These are phyloP conservation scores for Alternaria novae-zelandiae DNA, from an alignment of 2,329 filamentous ascomycete species.

Conservation along the genomic window DNA sequence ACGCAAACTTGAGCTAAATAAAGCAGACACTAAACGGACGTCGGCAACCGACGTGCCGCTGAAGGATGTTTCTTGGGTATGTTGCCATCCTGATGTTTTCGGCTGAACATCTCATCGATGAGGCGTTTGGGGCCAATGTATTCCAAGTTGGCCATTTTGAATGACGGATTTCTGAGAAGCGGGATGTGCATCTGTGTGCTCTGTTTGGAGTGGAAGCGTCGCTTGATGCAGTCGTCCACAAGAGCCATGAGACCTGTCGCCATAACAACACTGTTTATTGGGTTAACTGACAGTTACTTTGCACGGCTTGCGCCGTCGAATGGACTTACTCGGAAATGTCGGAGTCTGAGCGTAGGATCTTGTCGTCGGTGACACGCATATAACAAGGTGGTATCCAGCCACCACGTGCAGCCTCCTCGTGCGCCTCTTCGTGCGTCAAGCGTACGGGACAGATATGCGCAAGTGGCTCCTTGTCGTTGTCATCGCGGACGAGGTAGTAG, in stretches of 20 bases:
- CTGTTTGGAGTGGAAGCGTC: conserved; percentile 69
- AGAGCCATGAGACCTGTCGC: conserved; percentile 88
- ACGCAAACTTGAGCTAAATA: conserved; percentile 16
- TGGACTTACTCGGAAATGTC: conserved; percentile 85
- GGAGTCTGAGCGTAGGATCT: conserved; percentile 70
- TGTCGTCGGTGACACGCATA: conserved; percentile 84
- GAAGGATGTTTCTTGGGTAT: conserved; percentile 35
- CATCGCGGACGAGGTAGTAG: conserved; percentile 78
- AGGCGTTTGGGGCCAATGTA: conserved; percentile 67
- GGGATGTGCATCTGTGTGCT: conserved; percentile 61
- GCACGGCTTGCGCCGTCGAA: neutral
- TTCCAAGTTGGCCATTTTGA: conserved; percentile 63
- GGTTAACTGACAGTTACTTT: conserved; percentile 21
- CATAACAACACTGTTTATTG: conserved; percentile 74
- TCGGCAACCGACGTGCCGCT: conserved; percentile 31
- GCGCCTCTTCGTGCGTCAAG: conserved; percentile 71
- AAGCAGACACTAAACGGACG: conserved; percentile 15
- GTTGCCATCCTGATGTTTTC: conserved; percentile 38
- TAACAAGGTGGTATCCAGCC: conserved; percentile 91
- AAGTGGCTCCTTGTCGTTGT: conserved; percentile 65
- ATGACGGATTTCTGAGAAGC: conserved; percentile 55
- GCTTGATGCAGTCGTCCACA: conserved; percentile 89
- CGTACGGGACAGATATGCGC: conserved; percentile 87
- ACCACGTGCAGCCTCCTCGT: conserved; percentile 76
- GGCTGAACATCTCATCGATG: conserved; percentile 69